Base-by-base conservation (phyloP, 805 yeast genomes). In the Myxozyma melibiosi region DNA sequence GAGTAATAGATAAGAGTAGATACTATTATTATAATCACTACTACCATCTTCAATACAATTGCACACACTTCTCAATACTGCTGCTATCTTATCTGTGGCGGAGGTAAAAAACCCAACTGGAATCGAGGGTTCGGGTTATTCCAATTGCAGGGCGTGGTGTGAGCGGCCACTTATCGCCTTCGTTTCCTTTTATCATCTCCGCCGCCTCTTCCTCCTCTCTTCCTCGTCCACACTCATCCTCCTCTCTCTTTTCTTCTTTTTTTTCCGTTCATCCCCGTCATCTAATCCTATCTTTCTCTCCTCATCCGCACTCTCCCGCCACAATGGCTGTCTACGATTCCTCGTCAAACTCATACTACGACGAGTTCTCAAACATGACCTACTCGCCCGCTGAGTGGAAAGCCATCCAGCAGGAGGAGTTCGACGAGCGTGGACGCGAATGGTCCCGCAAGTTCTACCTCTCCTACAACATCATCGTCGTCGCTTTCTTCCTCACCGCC, bases 361-460 rank as follows among this genome's bases (percentile, higher is more conserved):
- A 51, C 57, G 56, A 34, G 45, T 38, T 43, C 50, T 7, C 47
- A 16, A 53, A 51, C 53, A 52, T 52, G 58, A 52, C 57, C 45
- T 59, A 59, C 56, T 44, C 62, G 38, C 56, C 58, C 31, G 55
- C 33, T 31, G 63, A 59, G 56, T 52, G 55, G 62, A 58, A 62
- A 13, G 58, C 53, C 45, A 51, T 54, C 49, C 42, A 51, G 56
- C 63, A 59, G 62, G 58, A 47, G 55, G 63, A 50, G 49, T 59
- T 57, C 51, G 63, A 59, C 55, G 63, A 59, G 51, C 60, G 58
- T 13, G 63, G 63, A 34, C 63, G 63, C 16, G 61, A 59, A 43
- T 59, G 63, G 63, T 59, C 63, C 31, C 63, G 63, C 53, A 41
- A 55, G 58, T 59, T 59, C 53, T 59, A 59, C 49, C 57, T 59